These are phyloP conservation scores for Epichloe festucae DNA, from an alignment of 2,329 filamentous ascomycete genomes.

Conservation along the genomic window DNA sequence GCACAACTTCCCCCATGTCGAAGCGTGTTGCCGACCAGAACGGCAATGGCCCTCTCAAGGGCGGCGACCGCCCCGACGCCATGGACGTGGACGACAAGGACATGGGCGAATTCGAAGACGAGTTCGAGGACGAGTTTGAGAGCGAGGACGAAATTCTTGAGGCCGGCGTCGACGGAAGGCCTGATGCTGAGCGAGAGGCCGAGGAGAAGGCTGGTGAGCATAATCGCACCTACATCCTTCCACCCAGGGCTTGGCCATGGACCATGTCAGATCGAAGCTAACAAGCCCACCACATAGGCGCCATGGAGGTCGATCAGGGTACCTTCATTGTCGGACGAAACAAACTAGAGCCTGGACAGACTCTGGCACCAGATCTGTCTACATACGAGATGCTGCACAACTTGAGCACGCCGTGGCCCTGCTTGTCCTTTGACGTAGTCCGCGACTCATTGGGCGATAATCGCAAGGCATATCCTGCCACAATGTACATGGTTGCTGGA, in stretches of 20 bases:
- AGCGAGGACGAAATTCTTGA: constrained; percentile 84
- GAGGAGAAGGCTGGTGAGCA: constrained; percentile 58
- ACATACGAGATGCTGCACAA: constrained; percentile 97
- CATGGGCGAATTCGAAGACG: constrained; percentile 83
- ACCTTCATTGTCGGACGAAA: constrained; percentile 94
- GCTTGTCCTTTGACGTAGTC: constrained; percentile 88
- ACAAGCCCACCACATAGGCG: constrained; percentile 16
- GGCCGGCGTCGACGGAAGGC: constrained; percentile 83
- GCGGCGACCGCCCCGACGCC: constrained; percentile 46
- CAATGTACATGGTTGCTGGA: constrained; percentile 86
- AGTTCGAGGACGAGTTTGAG: constrained; percentile 87
- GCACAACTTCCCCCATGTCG: constrained; percentile 32
- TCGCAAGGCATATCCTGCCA: constrained; percentile 86
- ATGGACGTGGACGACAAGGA: constrained; percentile 54
- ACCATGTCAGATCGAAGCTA: not conserved
- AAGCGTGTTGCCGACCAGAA: constrained; percentile 41
- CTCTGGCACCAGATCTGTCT: constrained; percentile 78
- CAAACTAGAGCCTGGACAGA: constrained; percentile 82
- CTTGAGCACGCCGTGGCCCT: constrained; percentile 90
- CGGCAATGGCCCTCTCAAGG: constrained; percentile 41
- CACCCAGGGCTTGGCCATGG: too few species aligned
- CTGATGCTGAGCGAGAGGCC: constrained; percentile 82
- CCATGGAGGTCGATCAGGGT: constrained; percentile 87
- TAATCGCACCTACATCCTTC: not conserved
- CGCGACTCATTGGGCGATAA: constrained; percentile 76